A percentile compares a stretch with the other conserved stretches of the same genome.
Conservation (phyloP, 2,329 filamentous ascomycete genomes). For the Aspergillus sp. region DNA sequence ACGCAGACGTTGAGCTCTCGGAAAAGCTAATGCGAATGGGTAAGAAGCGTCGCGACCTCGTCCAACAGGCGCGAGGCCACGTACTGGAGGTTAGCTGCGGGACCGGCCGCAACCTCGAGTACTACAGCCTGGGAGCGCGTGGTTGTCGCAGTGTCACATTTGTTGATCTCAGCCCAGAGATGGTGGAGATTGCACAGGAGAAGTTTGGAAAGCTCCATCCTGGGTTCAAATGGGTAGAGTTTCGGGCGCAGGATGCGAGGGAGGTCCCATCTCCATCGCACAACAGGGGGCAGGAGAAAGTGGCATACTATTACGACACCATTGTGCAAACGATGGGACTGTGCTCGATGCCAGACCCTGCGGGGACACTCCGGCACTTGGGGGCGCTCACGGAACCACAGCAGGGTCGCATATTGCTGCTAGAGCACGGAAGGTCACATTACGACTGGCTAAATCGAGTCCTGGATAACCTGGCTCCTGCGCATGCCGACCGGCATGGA, state of each 20-base stretch:
- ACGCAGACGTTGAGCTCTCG: conserved; percentile 50
- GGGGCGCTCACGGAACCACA: conserved; percentile 44
- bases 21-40: conserved; percentile 50
- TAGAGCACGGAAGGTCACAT: conserved; percentile 55
- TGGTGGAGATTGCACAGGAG: conserved; percentile 50
- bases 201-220: conserved; percentile 48
- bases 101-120: conserved; percentile 54
- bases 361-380: conserved; percentile 46
- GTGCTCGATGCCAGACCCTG: conserved; percentile 52
- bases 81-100: conserved; percentile 56
- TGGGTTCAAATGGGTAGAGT: conserved; percentile 36
- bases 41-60: conserved; percentile 46
- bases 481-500: conserved; percentile 55
- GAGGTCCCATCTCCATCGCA: conserved; percentile 17
- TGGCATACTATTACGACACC: conserved; percentile 46
- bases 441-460: conserved; percentile 53
- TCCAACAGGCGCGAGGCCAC: conserved; percentile 49
- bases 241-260: conserved; percentile 43
- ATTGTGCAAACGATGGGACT: conserved; percentile 57
- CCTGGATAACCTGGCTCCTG: conserved; percentile 52
- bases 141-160: conserved; percentile 51
- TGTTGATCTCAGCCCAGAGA: conserved; percentile 53
- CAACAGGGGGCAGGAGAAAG: not conserved
- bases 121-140: conserved; percentile 47
- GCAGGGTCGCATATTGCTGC: conserved; percentile 49